Base-by-base conservation (phyloP, 768 basidiomycete genomes). In the Tricholoma sp. region DNA sequence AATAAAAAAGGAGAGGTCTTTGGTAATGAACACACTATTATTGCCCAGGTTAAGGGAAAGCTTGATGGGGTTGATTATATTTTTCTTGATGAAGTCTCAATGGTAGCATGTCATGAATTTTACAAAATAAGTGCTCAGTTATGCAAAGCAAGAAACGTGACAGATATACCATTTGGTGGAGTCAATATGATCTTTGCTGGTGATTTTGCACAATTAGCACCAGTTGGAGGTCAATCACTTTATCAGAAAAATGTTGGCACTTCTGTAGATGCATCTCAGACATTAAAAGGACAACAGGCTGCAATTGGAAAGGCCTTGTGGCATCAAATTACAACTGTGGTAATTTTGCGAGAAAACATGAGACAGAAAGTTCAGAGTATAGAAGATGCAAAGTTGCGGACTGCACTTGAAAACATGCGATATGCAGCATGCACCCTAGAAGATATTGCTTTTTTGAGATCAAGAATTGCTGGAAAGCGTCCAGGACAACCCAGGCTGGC, bases 81-180 rank as follows among this genome's bases (percentile, higher is more conserved):
- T 1, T 74, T 77, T 24, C 50, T 77, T 2, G 74, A 78, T 67
- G 76, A 79, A 57, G 57, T 77, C 0, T 76, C 75, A 0, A 79
- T 79, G 77, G 46, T 76, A 2, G 61, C 67, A 1, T 71, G 69
- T 57, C n/a, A 56, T 18, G 64, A 66, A 27, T 37, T 76, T 2
- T 66, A 68, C 41, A 47, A 45, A 0, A 73, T 74, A 1, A 66
- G 64, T 58, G 57, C 59, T 4, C 51, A 57, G n/a, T 57, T 74
- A 4, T 55, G 62, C 24, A 52, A 57, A 27, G 62, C 66, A 1
- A 65, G 54, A 9, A 58, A 60, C n/a, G 47, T 57, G 1, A 2
- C 32, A 12, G 65, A 64, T 34, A 41, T 49, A 8, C 59, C 70
- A 3, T 77, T 74, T 67, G 73, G 74, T 18, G 73, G 75, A 0